These are phyloP conservation scores for Tilletia setariae DNA, from an alignment of 1,284 basidiomycete species.

Conservation along the genomic window DNA sequence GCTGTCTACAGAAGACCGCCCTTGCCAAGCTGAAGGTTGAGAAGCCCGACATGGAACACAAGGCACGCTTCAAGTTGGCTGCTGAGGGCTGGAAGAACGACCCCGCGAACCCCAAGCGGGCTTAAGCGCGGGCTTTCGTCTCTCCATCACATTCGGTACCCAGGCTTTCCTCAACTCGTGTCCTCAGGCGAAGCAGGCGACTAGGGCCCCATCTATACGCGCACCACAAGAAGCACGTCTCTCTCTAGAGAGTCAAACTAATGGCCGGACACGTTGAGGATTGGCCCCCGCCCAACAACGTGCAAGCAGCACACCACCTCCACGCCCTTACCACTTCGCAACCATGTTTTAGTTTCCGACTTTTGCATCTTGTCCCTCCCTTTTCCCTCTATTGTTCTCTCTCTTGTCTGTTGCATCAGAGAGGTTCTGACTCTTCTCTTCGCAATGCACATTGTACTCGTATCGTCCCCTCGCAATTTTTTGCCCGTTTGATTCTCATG, in stretches of 20 bases:
- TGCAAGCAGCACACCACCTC: too few relatives aligned
- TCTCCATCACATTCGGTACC: neutral
- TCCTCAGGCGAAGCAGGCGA: too few relatives aligned
- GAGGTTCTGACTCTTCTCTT: too few relatives aligned
- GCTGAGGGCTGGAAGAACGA: slow-evolving; percentile 34
- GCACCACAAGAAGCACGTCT: too few relatives aligned
- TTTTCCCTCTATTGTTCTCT: neutral
- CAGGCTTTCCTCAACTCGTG: too few relatives aligned
- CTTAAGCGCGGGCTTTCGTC: neutral
- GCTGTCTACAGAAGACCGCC: slow-evolving; percentile 9
- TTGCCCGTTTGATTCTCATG: too few relatives aligned
- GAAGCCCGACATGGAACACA: slow-evolving; percentile 38
- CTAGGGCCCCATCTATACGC: too few relatives aligned
- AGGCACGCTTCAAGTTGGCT: slow-evolving; percentile 47
- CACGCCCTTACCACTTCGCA: too few relatives aligned
- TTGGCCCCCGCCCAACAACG: too few relatives aligned
- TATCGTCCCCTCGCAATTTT: neutral
- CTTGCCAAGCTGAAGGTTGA: slow-evolving; percentile 43
- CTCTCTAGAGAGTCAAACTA: too few relatives aligned
- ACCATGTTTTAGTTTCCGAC: too few relatives aligned
- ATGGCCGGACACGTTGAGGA: too few relatives aligned
- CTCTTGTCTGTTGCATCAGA: neutral
- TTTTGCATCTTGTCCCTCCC: neutral
- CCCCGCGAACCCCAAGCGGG: slow-evolving; percentile 42
- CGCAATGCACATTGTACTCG: neutral